A percentile compares a stretch with the other conserved stretches of the same genome.
These are phyloP conservation scores for Rosa rugosa DNA, from an alignment of 306 rosid species.

Conservation along the genomic window DNA sequence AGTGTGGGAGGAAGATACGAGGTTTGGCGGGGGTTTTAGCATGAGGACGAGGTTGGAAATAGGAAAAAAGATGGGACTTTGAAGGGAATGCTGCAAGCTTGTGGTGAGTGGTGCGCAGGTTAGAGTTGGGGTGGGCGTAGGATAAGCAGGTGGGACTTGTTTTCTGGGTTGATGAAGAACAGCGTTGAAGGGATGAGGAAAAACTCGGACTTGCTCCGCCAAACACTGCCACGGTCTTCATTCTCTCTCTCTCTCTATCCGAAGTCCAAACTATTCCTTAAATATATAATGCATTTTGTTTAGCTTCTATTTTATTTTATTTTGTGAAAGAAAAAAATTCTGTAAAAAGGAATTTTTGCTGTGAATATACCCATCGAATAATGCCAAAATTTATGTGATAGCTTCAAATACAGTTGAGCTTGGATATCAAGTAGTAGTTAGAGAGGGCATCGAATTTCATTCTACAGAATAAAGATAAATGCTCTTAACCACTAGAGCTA, in stretches of 20 bases:
- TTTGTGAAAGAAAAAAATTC: background rate
- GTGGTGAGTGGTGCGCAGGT: slow-evolving; percentile 33
- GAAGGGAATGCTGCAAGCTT: slow-evolving; percentile 70
- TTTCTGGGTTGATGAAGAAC: slow-evolving; percentile 22
- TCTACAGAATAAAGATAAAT: background rate
- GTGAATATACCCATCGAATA: background rate
- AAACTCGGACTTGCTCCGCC: slow-evolving; percentile 51
- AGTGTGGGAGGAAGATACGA: slow-evolving; percentile 70
- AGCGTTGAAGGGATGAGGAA: slow-evolving; percentile 45
- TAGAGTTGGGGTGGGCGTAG: slow-evolving; percentile 21
- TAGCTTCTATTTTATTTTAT: background rate
- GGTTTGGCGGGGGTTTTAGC: slow-evolving; percentile 49
- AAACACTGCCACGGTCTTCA: slow-evolving; percentile 52
- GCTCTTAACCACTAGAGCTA: background rate
- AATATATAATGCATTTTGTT: background rate
- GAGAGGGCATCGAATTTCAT: accelerated
- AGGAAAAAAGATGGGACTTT: slow-evolving; percentile 57
- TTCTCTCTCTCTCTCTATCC: slow-evolving; percentile 7
- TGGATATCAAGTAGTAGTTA: too few species aligned
- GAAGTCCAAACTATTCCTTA: background rate
- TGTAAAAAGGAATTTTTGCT: background rate
- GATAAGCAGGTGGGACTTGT: slow-evolving; percentile 25
- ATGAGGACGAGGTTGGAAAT: slow-evolving; percentile 29
- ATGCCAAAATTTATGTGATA: background rate
- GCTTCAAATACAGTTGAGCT: background rate